Conservation (phyloP, 768 basidiomycete species). For the Xerocomus brunneocitrinus region DNA sequence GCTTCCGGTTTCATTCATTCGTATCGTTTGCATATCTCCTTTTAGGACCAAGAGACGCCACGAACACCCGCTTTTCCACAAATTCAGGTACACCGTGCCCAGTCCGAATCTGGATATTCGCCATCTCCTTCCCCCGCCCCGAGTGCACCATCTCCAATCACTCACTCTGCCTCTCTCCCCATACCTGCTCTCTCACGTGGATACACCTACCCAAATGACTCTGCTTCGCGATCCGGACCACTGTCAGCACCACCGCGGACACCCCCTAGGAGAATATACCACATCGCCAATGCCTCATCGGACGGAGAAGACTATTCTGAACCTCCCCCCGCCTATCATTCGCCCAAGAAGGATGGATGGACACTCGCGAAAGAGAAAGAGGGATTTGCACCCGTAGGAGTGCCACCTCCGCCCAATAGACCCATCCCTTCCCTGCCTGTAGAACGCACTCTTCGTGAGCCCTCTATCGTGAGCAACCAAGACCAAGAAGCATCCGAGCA, state of each 20-base stretch:
- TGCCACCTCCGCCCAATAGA: constrained; percentile 11
- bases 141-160: constrained; percentile 22
- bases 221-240: constrained; percentile 4
- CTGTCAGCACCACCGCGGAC: constrained; percentile 22
- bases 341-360: constrained; percentile 12
- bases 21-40: neutral
- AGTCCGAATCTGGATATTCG: constrained; percentile 16
- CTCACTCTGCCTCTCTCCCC: constrained; percentile 22
- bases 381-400: neutral
- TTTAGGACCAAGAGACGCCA: constrained; percentile 16
- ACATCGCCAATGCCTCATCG: constrained; percentile 38
- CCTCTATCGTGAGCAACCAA: constrained; percentile 4
- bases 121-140: constrained; percentile 7
- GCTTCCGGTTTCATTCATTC: neutral
- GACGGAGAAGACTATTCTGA: constrained; percentile 26
- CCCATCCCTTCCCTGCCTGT: constrained; percentile 18
- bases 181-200: constrained; percentile 9
- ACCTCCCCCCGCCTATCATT: constrained; percentile 47
- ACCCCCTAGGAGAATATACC: constrained; percentile 39
- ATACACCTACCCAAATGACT: constrained; percentile 5
- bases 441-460: neutral
- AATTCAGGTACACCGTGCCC: constrained; percentile 22
- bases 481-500: neutral
- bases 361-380: constrained; percentile 19
- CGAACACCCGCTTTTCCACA: constrained; percentile 18